Evolutionary conservation across 2,329 filamentous ascomycete species (phyloP), one percentile per base, ranked within the genome.

Genomic region (Byssochlamys sp.): DNA sequence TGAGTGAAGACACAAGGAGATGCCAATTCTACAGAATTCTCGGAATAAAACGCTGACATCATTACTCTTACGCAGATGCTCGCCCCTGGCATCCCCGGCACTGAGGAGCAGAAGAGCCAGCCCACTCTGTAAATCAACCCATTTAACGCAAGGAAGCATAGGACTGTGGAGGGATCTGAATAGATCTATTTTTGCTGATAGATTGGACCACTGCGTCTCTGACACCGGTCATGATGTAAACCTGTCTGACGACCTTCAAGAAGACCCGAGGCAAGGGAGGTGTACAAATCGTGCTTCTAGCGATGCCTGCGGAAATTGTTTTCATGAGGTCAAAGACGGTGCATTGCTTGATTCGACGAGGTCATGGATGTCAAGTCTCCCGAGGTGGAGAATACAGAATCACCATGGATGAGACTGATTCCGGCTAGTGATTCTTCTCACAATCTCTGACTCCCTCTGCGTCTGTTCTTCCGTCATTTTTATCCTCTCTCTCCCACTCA

Each of bases 1-100:
- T 5, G 7, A 19, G 35, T 19, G 7, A 45, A 19, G n/a, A 19
- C 6, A 45, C n/a, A 24, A 45, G 35, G 14, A 6, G 14, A 45
- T 6, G n/a, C 14, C 2, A 45, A 6, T n/a, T 45, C 14, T 19
- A 45, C 35, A 19, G 14, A n/a, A 7, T 4, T 19, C 6, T 45
- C 1, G 1, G n/a, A 19, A 6, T 6, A 45, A 14, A 4, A 45
- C n/a, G 35, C 35, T 45, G n/a, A 45, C 14, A 45, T 45, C 12
- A 59, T 59, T 59, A 51, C 51, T 54, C 35, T 60, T 35, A 31
- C 45, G 35, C 48, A 77, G 74, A 75, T 77, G 72, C 73, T 77
- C 63, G 72, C 74, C 28, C 74, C 74, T 49, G 74, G 74, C 52
- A 59, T 61, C 35, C 60, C 66, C 50, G 55, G 58, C 27, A 53